Conservation (phyloP, 257 asterid species). For the Plectranthus barbatus region DNA sequence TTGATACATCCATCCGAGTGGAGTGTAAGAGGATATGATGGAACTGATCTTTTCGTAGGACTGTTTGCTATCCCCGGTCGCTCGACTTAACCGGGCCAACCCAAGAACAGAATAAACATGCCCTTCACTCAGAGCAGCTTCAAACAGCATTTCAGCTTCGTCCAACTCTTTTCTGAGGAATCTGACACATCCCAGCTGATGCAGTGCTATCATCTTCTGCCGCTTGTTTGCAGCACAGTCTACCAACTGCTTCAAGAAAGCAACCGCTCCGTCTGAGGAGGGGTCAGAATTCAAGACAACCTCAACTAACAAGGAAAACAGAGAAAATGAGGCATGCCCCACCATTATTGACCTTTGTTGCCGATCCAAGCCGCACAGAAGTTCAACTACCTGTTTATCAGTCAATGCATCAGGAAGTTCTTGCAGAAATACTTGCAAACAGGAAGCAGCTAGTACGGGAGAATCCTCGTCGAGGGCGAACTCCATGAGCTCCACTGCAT, state of each 20-base stretch:
- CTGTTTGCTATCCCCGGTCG: slow-evolving; percentile 41
- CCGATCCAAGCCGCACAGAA: slow-evolving; percentile 51
- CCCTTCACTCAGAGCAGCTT: slow-evolving; percentile 69
- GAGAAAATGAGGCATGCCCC: slow-evolving; percentile 72
- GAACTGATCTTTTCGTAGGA: slow-evolving; percentile 58
- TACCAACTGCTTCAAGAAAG: slow-evolving; percentile 54
- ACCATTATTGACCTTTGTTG: slow-evolving; percentile 63
- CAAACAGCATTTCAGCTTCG: slow-evolving; percentile 62
- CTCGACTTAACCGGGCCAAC: slow-evolving; percentile 57
- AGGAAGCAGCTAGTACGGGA: slow-evolving; percentile 81
- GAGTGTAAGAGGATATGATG: slow-evolving; percentile 48
- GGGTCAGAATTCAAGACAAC: slow-evolving; percentile 70
- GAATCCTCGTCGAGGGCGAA: slow-evolving; percentile 82
- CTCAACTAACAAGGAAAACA: slow-evolving; percentile 77
- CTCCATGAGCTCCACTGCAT: slow-evolving; percentile 83
- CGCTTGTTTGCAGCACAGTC: slow-evolving; percentile 51
- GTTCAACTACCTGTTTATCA: slow-evolving; percentile 57
- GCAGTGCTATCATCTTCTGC: slow-evolving; percentile 76
- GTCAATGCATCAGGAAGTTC: slow-evolving; percentile 68
- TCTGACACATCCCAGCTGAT: slow-evolving; percentile 72
- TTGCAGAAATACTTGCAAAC: slow-evolving; percentile 77
- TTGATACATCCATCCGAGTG: slow-evolving; percentile 98
- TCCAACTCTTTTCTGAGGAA: slow-evolving; percentile 62
- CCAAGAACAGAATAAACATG: slow-evolving; percentile 79
- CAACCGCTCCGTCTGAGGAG: slow-evolving; percentile 53